Evolutionary conservation across 768 basidiomycete species (phyloP), one percentile per base, ranked within the genome.

Genomic region (Suillus occidentalis): DNA sequence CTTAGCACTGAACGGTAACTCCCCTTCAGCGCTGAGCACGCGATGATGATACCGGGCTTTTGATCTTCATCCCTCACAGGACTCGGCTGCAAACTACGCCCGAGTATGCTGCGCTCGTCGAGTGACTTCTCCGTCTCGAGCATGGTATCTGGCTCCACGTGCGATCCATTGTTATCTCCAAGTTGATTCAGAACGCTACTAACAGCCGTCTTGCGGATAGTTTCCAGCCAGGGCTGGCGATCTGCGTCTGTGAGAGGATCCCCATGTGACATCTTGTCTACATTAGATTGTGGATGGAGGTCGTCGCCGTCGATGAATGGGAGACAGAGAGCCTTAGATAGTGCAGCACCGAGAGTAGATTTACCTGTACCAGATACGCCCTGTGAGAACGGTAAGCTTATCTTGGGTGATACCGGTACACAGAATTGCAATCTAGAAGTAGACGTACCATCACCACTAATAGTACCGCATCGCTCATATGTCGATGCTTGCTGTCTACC

Each of bases 221-320:
- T 75, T 63, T 83, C 83, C 5, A 99, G 83, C 96, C 97, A 98
- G 1, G 95, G 94, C 68, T 85, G 82, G 25, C 96, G 88, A 73
- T 98, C 96, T 4, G 79, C 83, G 71, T 98, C 96, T 3, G 82
- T 88, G 68, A 99, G 79, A 6, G 95, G 90, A 22, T 80, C 76
- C 0, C 94, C 94, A 1, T 78, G 72, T 6, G 87, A 78, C 95
- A 98, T 97, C 83, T 98, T 99, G 36, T 85, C 88, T 49, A 97
- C 85, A 75, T 97, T 98, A 16, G 84, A 76, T 34, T 81, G 72
- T 0, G 97, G 91, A 73, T 99, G 97, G 36, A 97, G 82, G 66
- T 91, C 89, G 73, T 98, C 96, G 34, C 92, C 96, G 71, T 99
- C 96, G 65, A 95, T 79, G 78, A 92, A 97, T 1, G 94, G 89